These are phyloP conservation scores for Syncephalastrum sp. DNA, from an alignment of 371 early-diverging fungal genomes.

Conservation along the genomic window DNA sequence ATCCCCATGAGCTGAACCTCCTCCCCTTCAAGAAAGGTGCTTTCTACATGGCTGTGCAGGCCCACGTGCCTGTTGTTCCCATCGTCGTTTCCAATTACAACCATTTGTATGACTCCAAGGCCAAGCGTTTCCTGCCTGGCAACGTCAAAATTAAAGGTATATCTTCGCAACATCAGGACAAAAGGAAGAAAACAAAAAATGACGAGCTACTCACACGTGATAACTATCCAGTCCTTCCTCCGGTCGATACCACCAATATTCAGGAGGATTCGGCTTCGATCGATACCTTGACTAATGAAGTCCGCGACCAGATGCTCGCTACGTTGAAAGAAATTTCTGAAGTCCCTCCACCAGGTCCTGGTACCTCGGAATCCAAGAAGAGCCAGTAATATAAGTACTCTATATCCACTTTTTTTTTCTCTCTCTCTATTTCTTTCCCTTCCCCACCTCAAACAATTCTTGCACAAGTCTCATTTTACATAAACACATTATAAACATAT, in stretches of 20 bases:
- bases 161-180: neutral
- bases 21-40: slow-evolving; percentile 94
- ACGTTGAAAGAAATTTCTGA: slow-evolving; percentile 67
- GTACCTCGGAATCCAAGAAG: slow-evolving; percentile 18
- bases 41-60: slow-evolving; percentile 90
- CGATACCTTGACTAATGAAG: slow-evolving; percentile 60
- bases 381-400: slow-evolving; percentile 16
- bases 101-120: slow-evolving; percentile 66
- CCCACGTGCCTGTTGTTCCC: slow-evolving; percentile 88
- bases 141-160: slow-evolving; percentile 71
- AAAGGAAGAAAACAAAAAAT: neutral
- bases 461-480: no score
- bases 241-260: slow-evolving; percentile 68
- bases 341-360: no score
- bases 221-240: slow-evolving; percentile 61
- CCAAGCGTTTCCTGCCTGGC: slow-evolving; percentile 65
- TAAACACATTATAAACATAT: neutral
- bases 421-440: slow-evolving; percentile 4
- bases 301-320: slow-evolving; percentile 73
- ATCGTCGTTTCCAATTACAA: slow-evolving; percentile 82
- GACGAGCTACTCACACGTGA: neutral
- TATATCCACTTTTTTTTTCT: neutral
- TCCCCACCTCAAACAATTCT: neutral
- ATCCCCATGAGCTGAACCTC: slow-evolving; percentile 65
- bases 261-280: slow-evolving; percentile 67